phyloP scores from a whole-genome alignment of 2,329 filamentous ascomycete species.

The Bisporella sp. region DNA sequence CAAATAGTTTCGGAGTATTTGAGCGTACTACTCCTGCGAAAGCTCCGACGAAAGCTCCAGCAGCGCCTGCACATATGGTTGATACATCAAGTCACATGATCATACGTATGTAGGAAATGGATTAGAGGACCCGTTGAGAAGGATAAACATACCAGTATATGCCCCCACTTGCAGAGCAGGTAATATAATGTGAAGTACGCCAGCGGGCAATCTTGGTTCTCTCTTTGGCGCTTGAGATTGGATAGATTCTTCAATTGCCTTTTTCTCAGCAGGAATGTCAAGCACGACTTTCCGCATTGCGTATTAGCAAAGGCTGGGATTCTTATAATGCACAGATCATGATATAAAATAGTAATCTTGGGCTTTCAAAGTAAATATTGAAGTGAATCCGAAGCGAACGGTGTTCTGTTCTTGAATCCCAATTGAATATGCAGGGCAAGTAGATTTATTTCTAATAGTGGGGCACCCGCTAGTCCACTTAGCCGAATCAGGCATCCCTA shows the following conservation, averaged over 20 bases:
- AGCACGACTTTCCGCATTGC: neutral
- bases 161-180: slow-evolving; percentile 53
- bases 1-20: slow-evolving; percentile 61
- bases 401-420: too few species aligned
- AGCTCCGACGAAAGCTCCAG: slow-evolving; percentile 59
- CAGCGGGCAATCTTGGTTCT: slow-evolving; percentile 30
- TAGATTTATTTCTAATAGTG: too few species aligned
- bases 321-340: too few species aligned
- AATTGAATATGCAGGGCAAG: too few species aligned
- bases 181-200: slow-evolving; percentile 37
- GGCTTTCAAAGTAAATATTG: too few species aligned
- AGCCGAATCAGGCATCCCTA: too few species aligned
- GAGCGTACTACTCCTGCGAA: slow-evolving; percentile 66
- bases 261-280: slow-evolving; percentile 1
- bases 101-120: slow-evolving; percentile 8
- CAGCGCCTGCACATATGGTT: slow-evolving; percentile 40
- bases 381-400: too few species aligned
- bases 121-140: neutral
- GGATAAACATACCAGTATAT: slow-evolving; percentile 42
- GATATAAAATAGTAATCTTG: too few species aligned
- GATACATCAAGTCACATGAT: neutral
- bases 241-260: neutral
- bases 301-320: too few species aligned
- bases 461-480: too few species aligned
- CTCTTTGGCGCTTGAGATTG: neutral